Evolutionary conservation across 495 filamentous ascomycete genomes (phyloP).

Genomic region (Astrothelium macrocarpum): DNA sequence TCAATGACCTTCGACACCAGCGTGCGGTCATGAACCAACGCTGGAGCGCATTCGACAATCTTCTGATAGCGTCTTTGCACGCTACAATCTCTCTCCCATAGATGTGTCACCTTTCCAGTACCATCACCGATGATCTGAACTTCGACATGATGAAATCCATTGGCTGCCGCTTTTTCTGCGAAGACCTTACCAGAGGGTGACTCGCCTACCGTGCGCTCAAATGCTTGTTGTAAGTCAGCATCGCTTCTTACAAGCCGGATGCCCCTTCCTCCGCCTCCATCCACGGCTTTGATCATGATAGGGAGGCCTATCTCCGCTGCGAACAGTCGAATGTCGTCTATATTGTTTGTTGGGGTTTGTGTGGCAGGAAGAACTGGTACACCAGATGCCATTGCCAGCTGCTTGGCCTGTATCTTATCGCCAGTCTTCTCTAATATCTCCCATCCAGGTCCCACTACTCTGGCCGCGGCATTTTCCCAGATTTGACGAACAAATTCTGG

Average conservation of each 20-base stretch:
- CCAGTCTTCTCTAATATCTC: conserved; percentile 43
- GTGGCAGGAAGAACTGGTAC: conserved; percentile 47
- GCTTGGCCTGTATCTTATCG: conserved; percentile 48
- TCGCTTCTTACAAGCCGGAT: conserved; percentile 29
- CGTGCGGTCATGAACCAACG: conserved; percentile 30
- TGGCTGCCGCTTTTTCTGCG: conserved; percentile 34
- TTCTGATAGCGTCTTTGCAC: conserved; percentile 35
- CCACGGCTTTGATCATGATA: conserved; percentile 44
- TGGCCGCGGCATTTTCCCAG: conserved; percentile 40
- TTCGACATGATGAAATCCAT: conserved; percentile 36
- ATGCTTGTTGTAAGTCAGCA: conserved; percentile 19
- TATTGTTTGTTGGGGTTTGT: conserved; percentile 32
- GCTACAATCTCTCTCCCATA: conserved; percentile 36
- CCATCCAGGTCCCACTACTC: conserved; percentile 47
- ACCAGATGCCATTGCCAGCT: conserved; percentile 42
- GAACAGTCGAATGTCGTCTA: conserved; percentile 37
- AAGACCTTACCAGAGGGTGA: conserved; percentile 45
- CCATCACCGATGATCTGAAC: conserved; percentile 35
- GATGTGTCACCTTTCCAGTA: conserved; percentile 27
- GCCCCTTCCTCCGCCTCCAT: conserved; percentile 34
- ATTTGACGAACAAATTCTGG: conserved; percentile 44
- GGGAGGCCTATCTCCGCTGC: conserved; percentile 41
- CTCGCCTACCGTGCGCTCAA: conserved; percentile 35
- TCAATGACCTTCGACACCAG: conserved; percentile 32
- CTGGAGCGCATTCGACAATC: conserved; percentile 38